Base-by-base conservation (phyloP, 1,139 yeast genomes). In the Kurtzmaniella natalensis region DNA sequence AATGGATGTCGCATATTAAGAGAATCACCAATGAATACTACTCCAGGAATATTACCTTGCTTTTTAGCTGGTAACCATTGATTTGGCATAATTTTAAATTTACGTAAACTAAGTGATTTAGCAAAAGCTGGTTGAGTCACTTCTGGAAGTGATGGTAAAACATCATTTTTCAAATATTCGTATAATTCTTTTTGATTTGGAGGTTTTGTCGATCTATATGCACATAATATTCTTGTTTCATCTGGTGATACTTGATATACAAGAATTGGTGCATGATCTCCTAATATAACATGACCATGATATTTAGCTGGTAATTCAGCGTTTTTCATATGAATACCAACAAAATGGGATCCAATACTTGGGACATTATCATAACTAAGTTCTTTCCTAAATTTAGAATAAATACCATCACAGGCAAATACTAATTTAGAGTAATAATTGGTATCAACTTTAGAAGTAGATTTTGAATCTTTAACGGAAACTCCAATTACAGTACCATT, bases 1-100 rank as follows among this genome's bases (percentile, higher is more conserved):
- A 92, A 72, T 14, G 99, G 99, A 57, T 92, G 99, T 55, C 99
- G 76, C 96, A 92, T 92, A 57, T 92, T 92, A 51, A 89, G 71
- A 2, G 98, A 87, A 55, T 92, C 99, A 27, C 99, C 99, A 31
- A 92, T 57, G 47, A 92, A 71, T 28, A 92, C 68, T 36, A 88
- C 64, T n/a, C 99, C 99, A 11, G 78, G 78, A 31, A 76, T 70
- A 47, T 76, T 77, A 11, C 69, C 70, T 45, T 69, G 74, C 33
- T 72, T 67, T 40, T 75, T 67, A 0, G 96, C 96, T 7, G 95
- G 77, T 38, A 92, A 68, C 59, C 77, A 92, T 51, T 94, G 95
- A 60, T 89, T 89, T 32, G 99, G 97, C 97, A 92, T 92, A 31
- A 86, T 75, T 44, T 86, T 78, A 54, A 83, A 77, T 47, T 81